phyloP scores from a whole-genome alignment of 495 filamentous ascomycete genomes.

The Podospora pseudoanserina region DNA sequence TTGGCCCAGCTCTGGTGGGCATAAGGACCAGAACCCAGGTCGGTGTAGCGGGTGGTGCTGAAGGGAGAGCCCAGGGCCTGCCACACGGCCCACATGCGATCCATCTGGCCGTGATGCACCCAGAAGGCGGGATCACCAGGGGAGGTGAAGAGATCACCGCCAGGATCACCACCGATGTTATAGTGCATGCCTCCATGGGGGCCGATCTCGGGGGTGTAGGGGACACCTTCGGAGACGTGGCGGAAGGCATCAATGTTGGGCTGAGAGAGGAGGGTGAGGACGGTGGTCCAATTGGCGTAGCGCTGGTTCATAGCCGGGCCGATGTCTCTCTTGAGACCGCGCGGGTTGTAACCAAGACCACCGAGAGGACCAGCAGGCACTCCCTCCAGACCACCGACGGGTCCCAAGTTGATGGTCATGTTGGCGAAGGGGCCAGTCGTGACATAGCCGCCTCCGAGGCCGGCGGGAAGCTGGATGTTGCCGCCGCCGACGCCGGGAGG shows the following conservation, averaged over 20 bases:
- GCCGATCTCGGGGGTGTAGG: conserved; percentile 49
- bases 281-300: conserved; percentile 47
- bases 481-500: conserved; percentile 26
- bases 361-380: conserved; percentile 12
- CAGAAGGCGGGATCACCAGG: conserved; percentile 67
- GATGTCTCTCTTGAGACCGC: conserved; percentile 63
- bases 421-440: conserved; percentile 55
- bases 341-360: conserved; percentile 50
- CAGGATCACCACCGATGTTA: conserved; percentile 58
- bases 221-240: conserved; percentile 48
- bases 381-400: conserved; percentile 34
- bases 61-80: conserved; percentile 15
- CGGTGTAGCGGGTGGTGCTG: conserved; percentile 32
- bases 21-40: conserved; percentile 43
- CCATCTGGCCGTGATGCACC: conserved; percentile 64
- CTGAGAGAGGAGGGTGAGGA: conserved; percentile 35
- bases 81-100: conserved; percentile 66
- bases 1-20: conserved; percentile 52
- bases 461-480: conserved; percentile 40
- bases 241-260: conserved; percentile 49
- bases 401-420: conserved; percentile 54
- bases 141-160: conserved; percentile 54
- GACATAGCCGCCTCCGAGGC: conserved; percentile 63
- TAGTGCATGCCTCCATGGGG: conserved; percentile 65
- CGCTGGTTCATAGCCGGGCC: conserved; percentile 43